Evolutionary conservation across 2,329 filamentous ascomycete genomes (phyloP), one percentile per base, ranked within the genome.

Genomic region (Stagonosporopsis chrysanthemi): DNA sequence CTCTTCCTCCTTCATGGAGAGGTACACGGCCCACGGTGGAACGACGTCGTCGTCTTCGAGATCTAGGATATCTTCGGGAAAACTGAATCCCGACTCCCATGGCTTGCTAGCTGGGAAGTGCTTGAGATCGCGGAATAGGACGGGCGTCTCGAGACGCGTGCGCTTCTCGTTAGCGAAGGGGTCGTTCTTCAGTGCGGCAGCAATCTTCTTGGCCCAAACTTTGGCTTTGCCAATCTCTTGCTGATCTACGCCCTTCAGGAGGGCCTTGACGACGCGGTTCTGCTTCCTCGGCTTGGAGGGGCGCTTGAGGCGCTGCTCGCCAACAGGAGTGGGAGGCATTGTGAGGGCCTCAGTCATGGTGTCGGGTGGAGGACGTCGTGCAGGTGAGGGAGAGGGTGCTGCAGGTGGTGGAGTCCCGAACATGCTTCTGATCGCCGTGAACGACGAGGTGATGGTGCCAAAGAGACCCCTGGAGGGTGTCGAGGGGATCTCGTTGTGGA

Each of bases 1-100:
- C 44, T 65, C 47, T 26, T 73, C 67, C n/a, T 65, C 62, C 11
- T 69, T 38, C 48, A 70, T 58, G 28, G 72, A 69, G 2, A 62
- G 57, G 33, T 72, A 70, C 19, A 71, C 66, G 40, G 70, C 69
- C 71, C 71, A 75, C 33, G 60, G 66, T 6, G 72, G 72, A 3
- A 67, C 71, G 5, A 67, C 56, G 7, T 69, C 66, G 2, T 71
- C 66, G 19, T 72, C 70, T 7, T 71, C 67, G 3, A 64, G 61
- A 23, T 68, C 65, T 36, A 67, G 42, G 19, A 69, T 61, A 23
- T 66, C 71, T 4, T 71, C 64, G 1, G 66, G 65, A 23, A 72
- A 58, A 22, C 73, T 69, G 42, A 68, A 75, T 17, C 69, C 72
- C 7, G 64, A 50, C 47, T 72, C 60, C 74, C 74, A 76, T 23